A percentile compares a stretch with the other conserved stretches of the same genome.
phyloP scores from a whole-genome alignment of 2,329 filamentous ascomycete species.

The Apiospora sp. region DNA sequence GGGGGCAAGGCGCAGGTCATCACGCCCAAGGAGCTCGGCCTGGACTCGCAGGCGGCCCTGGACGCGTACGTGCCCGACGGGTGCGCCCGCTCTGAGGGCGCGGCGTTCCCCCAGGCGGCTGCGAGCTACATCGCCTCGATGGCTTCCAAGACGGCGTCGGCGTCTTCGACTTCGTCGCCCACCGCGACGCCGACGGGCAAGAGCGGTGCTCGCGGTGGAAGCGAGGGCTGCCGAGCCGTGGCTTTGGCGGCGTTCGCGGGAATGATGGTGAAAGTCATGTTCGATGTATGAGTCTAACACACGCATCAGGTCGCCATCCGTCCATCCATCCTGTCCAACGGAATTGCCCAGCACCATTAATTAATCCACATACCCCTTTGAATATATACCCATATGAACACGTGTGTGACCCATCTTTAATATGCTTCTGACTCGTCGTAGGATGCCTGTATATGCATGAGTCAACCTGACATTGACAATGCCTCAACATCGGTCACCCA shows the following conservation, averaged over 20 bases:
- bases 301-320: background rate
- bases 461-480: background rate
- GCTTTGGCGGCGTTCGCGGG: background rate
- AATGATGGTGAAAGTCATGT: background rate
- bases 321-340: background rate
- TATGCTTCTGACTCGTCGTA: background rate
- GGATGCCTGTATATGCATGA: background rate
- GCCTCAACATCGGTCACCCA: background rate
- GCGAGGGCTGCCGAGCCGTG: background rate
- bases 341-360: background rate
- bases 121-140: constrained; percentile 26
- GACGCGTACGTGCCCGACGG: constrained; percentile 26
- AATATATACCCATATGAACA: background rate
- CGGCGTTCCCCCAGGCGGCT: constrained; percentile 22
- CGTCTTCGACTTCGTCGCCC: background rate
- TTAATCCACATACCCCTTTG: background rate
- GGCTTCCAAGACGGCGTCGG: background rate
- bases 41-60: constrained; percentile 13
- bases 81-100: constrained; percentile 15
- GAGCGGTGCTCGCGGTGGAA: background rate
- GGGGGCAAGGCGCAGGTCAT: constrained; percentile 23
- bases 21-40: constrained; percentile 9
- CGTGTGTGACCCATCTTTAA: too few relatives aligned
- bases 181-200: background rate
- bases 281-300: background rate